A percentile compares a stretch with the other conserved stretches of the same genome.
Conservation (phyloP, 768 basidiomycete genomes). For the Tubosaeta sp. region DNA sequence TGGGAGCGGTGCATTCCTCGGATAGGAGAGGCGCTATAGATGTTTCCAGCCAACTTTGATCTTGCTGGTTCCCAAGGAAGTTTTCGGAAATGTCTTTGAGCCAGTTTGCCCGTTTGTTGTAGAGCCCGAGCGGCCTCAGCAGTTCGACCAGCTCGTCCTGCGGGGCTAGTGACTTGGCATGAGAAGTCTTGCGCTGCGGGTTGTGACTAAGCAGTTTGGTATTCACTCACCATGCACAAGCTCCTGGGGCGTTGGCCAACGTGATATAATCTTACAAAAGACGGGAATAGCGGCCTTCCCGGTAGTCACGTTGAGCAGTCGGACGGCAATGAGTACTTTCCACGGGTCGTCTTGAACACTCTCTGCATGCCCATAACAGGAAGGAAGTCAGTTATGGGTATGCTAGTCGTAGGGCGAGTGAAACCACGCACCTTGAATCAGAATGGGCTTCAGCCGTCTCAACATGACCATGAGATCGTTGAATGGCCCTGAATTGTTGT, state of each 20-base stretch:
- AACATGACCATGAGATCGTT: slow-evolving; percentile 26
- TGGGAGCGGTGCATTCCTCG: slow-evolving; percentile 16
- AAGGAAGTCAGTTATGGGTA: not conserved
- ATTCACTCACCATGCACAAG: slow-evolving; percentile 48
- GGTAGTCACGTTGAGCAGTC: slow-evolving; percentile 66
- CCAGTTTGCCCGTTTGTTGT: slow-evolving; percentile 51
- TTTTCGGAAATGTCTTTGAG: slow-evolving; percentile 50
- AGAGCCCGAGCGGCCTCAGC: slow-evolving; percentile 55
- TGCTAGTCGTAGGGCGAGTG: not conserved
- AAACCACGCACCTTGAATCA: slow-evolving; percentile 25
- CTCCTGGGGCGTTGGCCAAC: slow-evolving; percentile 55
- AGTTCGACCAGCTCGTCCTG: slow-evolving; percentile 40
- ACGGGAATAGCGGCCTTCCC: slow-evolving; percentile 62
- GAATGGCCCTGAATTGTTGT: slow-evolving; percentile 3
- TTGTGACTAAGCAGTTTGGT: not conserved
- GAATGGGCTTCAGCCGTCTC: slow-evolving; percentile 28
- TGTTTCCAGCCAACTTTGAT: slow-evolving; percentile 22
- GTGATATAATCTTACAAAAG: slow-evolving; percentile 52
- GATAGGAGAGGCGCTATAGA: not conserved
- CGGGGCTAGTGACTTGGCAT: slow-evolving; percentile 32
- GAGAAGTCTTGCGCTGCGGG: not conserved
- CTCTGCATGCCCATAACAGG: slow-evolving; percentile 33
- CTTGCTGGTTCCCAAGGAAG: slow-evolving; percentile 41
- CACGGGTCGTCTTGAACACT: slow-evolving; percentile 54
- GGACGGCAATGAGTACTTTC: slow-evolving; percentile 65